phyloP scores from a whole-genome alignment of 768 basidiomycete species.

The Suillus luteus region DNA sequence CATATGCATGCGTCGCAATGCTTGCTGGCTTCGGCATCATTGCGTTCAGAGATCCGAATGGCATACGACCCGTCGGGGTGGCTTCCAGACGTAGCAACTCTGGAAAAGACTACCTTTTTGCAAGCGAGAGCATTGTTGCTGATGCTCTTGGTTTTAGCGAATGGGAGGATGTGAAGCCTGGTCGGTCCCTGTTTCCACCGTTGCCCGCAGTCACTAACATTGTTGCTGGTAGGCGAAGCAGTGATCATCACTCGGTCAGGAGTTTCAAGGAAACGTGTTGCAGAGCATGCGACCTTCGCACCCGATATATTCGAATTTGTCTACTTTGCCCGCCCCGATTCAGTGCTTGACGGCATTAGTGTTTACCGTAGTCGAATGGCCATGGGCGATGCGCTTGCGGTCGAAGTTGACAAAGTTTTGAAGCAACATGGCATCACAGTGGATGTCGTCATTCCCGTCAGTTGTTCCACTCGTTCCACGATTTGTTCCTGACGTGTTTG shows the following conservation, averaged over 20 bases:
- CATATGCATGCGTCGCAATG: slow-evolving; percentile 99
- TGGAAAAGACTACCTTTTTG: slow-evolving; percentile 85
- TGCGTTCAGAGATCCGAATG: slow-evolving; percentile 97
- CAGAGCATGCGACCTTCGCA: slow-evolving; percentile 72
- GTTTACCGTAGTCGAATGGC: slow-evolving; percentile 99
- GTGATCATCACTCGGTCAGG: slow-evolving; percentile 88
- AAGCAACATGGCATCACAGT: slow-evolving; percentile 65
- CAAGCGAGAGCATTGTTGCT: slow-evolving; percentile 95
- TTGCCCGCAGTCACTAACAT: slow-evolving; percentile 12
- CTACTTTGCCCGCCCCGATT: slow-evolving; percentile 97
- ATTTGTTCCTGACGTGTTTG: background rate
- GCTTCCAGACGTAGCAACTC: slow-evolving; percentile 60
- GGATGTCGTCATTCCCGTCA: slow-evolving; percentile 95
- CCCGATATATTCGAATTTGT: slow-evolving; percentile 99
- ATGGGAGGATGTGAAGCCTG: slow-evolving; percentile 94
- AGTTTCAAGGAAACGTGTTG: slow-evolving; percentile 75
- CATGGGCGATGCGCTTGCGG: slow-evolving; percentile 95
- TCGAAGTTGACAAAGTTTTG: slow-evolving; percentile 78
- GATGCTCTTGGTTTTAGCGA: slow-evolving; percentile 89
- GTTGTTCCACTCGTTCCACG: slow-evolving; percentile 22
- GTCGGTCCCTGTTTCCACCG: slow-evolving; percentile 40
- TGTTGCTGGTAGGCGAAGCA: slow-evolving; percentile 71
- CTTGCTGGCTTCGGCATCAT: slow-evolving; percentile 98
- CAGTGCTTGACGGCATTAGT: slow-evolving; percentile 94
- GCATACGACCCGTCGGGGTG: slow-evolving; percentile 92